phyloP scores from a whole-genome alignment of 768 basidiomycete genomes.

The Astraeus odoratus region DNA sequence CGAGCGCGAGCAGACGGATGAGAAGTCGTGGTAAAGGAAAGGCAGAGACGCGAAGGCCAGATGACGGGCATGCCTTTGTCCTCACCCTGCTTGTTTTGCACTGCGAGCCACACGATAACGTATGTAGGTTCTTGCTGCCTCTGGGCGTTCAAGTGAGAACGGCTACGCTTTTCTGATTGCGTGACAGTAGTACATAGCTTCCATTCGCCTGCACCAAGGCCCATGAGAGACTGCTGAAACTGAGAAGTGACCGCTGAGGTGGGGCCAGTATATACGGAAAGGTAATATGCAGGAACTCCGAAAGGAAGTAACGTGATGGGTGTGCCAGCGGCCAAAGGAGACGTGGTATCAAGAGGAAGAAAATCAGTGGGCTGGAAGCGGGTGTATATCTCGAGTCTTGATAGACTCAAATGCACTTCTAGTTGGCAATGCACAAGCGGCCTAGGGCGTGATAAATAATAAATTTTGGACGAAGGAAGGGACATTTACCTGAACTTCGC shows the following conservation, averaged over 20 bases:
- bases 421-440: conserved; percentile 57
- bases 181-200: conserved; percentile 5
- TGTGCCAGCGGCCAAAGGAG: conserved; percentile 49
- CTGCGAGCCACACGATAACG: conserved; percentile 66
- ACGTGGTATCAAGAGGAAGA: conserved; percentile 36
- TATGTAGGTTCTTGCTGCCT: conserved; percentile 29
- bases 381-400: conserved; percentile 59
- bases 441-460: conserved; percentile 28
- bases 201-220: conserved; percentile 58
- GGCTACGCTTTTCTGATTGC: conserved; percentile 17
- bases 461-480: not conserved
- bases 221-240: conserved; percentile 56
- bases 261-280: conserved; percentile 65
- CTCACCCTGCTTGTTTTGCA: conserved; percentile 74
- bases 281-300: conserved; percentile 65
- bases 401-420: conserved; percentile 41
- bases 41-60: conserved; percentile 62
- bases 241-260: conserved; percentile 52
- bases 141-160: conserved; percentile 13
- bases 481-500: conserved; percentile 37
- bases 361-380: conserved; percentile 52
- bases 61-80: conserved; percentile 72
- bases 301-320: conserved; percentile 68
- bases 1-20: conserved; percentile 29
- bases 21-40: conserved; percentile 34